Percentiles rank a stretch among this genome's conserved stretches.
Evolutionary conservation across 805 yeast genomes (phyloP).

Genomic region (Teunomyces cretensis): DNA sequence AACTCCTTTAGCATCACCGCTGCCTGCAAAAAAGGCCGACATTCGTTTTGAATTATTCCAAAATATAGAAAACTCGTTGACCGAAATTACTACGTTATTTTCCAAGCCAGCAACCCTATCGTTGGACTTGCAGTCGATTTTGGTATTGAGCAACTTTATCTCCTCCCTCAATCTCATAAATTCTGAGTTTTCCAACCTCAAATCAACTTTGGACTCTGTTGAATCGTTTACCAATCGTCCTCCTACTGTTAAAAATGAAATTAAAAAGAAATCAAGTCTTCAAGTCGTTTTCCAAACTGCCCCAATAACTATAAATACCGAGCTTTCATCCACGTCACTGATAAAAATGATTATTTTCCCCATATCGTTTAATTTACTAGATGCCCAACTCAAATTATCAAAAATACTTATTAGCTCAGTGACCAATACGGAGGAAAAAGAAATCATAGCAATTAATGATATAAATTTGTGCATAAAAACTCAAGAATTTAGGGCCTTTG

Average conservation of each 20-base stretch:
- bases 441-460: conserved; percentile 20
- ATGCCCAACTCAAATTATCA: conserved; percentile 31
- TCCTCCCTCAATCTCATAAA: conserved; percentile 22
- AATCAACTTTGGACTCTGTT: conserved; percentile 3
- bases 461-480: conserved; percentile 26
- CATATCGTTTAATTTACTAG: conserved; percentile 39
- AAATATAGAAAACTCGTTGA: conserved; percentile 10
- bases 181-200: conserved; percentile 17
- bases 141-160: conserved; percentile 26
- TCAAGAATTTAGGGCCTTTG: conserved; percentile 24
- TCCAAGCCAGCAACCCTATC: conserved; percentile 39
- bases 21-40: conserved; percentile 39
- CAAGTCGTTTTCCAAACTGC: conserved; percentile 43
- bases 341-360: conserved; percentile 36
- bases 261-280: background rate
- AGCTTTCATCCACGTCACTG: conserved; percentile 14
- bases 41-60: conserved; percentile 50
- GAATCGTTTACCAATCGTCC: background rate
- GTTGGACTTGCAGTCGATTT: conserved; percentile 22
- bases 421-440: conserved; percentile 12
- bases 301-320: conserved; percentile 25
- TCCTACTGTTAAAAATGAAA: background rate
- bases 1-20: background rate
- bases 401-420: conserved; percentile 22
- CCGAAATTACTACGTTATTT: conserved; percentile 41